Conservation (phyloP, 1,139 yeast species). For the Kluyveromyces marxianus region DNA sequence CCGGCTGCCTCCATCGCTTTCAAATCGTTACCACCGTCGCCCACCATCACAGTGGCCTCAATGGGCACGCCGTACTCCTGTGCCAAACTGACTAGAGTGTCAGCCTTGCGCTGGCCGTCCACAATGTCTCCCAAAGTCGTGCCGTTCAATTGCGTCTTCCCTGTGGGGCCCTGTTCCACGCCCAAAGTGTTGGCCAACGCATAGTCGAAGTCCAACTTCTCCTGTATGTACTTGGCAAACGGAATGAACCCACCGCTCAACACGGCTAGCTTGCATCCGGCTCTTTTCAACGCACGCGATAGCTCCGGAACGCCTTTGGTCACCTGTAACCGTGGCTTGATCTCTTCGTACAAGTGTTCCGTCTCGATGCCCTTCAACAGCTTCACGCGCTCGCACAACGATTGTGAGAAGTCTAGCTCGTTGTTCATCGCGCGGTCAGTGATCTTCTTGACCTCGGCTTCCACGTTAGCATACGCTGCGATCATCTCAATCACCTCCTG, state of each 20-base stretch:
- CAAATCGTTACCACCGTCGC: conserved; percentile 96
- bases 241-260: conserved; percentile 94
- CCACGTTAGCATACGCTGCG: conserved; percentile 81
- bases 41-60: conserved; percentile 69
- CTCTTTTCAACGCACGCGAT: conserved; percentile 49
- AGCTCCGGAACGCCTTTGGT: conserved; percentile 81
- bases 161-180: conserved; percentile 41
- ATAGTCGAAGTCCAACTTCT: conserved; percentile 64
- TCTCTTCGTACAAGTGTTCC: conserved; percentile 66
- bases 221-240: conserved; percentile 69
- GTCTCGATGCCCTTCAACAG: conserved; percentile 76
- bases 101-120: conserved; percentile 79
- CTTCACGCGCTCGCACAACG: conserved; percentile 65
- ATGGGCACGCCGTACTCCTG: conserved; percentile 51
- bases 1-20: conserved; percentile 92
- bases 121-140: conserved; percentile 67
- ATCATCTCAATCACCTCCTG: conserved; percentile 96
- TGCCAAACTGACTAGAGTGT: conserved; percentile 62
- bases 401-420: conserved; percentile 82
- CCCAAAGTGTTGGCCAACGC: conserved; percentile 79
- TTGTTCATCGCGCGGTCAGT: conserved; percentile 98
- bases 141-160: conserved; percentile 38
- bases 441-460: conserved; percentile 65
- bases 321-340: conserved; percentile 58
- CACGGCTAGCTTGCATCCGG: conserved; percentile 72